Conservation (phyloP, 2,329 filamentous ascomycete genomes). For the Colletotrichum sp. region DNA sequence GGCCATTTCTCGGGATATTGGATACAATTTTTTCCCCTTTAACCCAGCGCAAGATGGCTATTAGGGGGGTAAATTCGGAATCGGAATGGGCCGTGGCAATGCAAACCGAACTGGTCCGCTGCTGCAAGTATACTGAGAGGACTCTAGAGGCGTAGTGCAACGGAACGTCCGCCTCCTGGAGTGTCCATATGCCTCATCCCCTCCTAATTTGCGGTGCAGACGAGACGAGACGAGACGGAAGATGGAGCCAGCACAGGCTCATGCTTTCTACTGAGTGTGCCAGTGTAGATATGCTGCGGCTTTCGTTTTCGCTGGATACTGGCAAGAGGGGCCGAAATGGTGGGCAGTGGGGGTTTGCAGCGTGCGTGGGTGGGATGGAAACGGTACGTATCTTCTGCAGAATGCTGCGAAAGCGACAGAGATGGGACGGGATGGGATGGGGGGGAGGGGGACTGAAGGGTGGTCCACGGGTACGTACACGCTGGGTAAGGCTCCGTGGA, state of each 20-base stretch:
- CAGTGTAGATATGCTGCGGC: not conserved
- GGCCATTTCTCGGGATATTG: slow-evolving; percentile 2
- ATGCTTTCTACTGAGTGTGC: not conserved
- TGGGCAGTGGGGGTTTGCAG: slow-evolving; percentile 15
- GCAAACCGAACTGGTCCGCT: not conserved
- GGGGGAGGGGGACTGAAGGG: not conserved
- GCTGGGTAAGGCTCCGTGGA: slow-evolving; percentile 10
- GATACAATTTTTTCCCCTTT: not conserved
- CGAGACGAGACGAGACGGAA: not conserved
- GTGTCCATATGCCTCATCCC: not conserved
- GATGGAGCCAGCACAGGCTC: not conserved
- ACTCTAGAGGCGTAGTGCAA: not conserved
- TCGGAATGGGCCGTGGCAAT: not conserved
- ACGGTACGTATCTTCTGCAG: slow-evolving; percentile 9
- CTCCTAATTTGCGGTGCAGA: slow-evolving; percentile 11
- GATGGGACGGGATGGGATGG: slow-evolving; percentile 10
- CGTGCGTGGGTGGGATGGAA: slow-evolving; percentile 8
- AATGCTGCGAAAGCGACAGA: not conserved
- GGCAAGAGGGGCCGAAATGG: slow-evolving; percentile 1
- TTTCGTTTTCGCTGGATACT: not conserved
- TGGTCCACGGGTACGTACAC: not conserved
- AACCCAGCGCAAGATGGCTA: not conserved
- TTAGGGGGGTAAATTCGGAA: not conserved
- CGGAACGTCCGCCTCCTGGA: not conserved
- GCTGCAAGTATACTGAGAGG: not conserved